Conservation (phyloP, 2,329 filamentous ascomycete species). For the Helotiales sp. region DNA sequence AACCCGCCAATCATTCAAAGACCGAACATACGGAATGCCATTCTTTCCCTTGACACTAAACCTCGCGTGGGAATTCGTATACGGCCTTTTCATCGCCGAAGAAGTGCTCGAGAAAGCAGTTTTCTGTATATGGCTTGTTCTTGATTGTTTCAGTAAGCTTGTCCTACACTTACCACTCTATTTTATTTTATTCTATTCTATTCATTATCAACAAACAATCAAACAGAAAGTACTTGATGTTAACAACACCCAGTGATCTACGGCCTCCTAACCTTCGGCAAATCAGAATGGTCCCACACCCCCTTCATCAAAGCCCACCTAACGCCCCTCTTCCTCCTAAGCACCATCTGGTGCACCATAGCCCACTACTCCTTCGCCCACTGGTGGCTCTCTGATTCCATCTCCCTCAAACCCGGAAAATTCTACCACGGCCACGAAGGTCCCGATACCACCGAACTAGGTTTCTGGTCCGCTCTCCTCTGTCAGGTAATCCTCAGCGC, state of each 20-base stretch:
- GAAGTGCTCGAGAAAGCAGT: conserved; percentile 43
- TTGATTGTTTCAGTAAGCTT: conserved; percentile 49
- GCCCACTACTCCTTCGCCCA: conserved; percentile 44
- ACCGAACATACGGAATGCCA: conserved; percentile 50
- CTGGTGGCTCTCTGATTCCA: conserved; percentile 51
- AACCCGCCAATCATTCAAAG: conserved; percentile 44
- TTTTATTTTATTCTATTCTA: no score
- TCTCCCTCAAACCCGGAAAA: conserved; percentile 42
- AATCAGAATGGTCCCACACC: conserved; percentile 43
- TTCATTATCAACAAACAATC: no score
- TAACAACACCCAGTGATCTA: no score
- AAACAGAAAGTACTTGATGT: no score
- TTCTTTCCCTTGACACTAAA: conserved; percentile 49
- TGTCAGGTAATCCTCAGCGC: conserved; percentile 46
- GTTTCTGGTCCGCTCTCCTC: conserved; percentile 21
- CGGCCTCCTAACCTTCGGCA: conserved; percentile 44
- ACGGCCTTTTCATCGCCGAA: conserved; percentile 48
- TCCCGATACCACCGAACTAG: conserved; percentile 48
- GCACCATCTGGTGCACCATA: conserved; percentile 40
- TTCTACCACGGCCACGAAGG: conserved; percentile 40
- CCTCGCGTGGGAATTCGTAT: conserved; percentile 53
- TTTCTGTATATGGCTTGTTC: conserved; percentile 49
- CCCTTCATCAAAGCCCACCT: conserved; percentile 45
- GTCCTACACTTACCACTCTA: no score
- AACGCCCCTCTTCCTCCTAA: conserved; percentile 37